Evolutionary conservation across 257 asterid genomes (phyloP).

Genomic region (Euphrasia confusa): DNA sequence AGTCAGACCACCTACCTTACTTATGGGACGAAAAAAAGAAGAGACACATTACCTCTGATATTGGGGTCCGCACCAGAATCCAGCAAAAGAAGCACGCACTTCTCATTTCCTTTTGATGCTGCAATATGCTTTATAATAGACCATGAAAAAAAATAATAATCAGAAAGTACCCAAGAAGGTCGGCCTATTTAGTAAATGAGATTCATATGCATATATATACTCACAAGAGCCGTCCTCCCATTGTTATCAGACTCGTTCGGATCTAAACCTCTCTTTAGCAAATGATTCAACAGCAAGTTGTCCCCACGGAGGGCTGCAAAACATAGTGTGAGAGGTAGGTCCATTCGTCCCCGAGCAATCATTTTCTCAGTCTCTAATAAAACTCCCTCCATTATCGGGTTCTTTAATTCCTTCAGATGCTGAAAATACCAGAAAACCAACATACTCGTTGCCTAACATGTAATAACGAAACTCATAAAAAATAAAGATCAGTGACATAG

Average conservation of each 20-base stretch:
- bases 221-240: constrained; percentile 74
- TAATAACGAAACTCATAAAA: background rate
- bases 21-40: too few relatives aligned
- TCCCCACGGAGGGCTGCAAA: constrained; percentile 91
- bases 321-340: constrained; percentile 80
- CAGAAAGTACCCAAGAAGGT: background rate
- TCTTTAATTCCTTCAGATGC: constrained; percentile 75
- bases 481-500: background rate
- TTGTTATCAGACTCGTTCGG: constrained; percentile 74
- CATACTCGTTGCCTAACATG: background rate
- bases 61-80: constrained; percentile 81
- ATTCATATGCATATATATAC: constrained; percentile 3
- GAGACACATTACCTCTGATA: constrained; percentile 39
- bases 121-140: constrained; percentile 65
- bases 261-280: constrained; percentile 86
- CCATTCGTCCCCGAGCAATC: constrained; percentile 93
- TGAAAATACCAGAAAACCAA: constrained; percentile 26
- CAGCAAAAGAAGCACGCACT: constrained; percentile 66
- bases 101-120: constrained; percentile 68
- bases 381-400: constrained; percentile 89
- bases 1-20: too few relatives aligned
- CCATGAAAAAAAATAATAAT: background rate
- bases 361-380: constrained; percentile 73
- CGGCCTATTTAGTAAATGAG: background rate
- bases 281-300: constrained; percentile 69